Conservation (phyloP, 1,284 basidiomycete genomes). For the Fomitopsis palustris region DNA sequence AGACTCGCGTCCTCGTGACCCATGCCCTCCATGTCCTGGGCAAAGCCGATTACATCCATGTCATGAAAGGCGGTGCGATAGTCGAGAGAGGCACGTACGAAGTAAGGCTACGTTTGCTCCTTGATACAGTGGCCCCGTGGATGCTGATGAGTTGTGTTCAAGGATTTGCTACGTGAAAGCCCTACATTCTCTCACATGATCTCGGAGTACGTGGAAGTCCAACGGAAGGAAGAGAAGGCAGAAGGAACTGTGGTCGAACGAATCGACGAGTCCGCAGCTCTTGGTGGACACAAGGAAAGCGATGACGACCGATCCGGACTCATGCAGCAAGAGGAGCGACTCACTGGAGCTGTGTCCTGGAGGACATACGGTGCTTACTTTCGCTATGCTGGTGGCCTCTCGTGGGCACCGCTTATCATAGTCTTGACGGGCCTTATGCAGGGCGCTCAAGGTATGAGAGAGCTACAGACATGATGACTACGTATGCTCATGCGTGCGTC, state of each 20-base stretch:
- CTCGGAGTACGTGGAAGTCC: conserved; percentile 53
- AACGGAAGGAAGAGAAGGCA: conserved; percentile 30
- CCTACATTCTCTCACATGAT: conserved; percentile 56
- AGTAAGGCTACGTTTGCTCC: conserved; percentile 26
- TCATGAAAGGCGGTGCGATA: conserved; percentile 68
- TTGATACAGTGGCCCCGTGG: neutral
- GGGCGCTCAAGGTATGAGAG: conserved; percentile 24
- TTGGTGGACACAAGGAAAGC: conserved; percentile 10
- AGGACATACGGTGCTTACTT: conserved; percentile 38
- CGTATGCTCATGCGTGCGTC: neutral
- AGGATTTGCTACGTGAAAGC: conserved; percentile 52
- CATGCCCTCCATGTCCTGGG: conserved; percentile 75
- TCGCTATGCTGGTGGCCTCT: conserved; percentile 44
- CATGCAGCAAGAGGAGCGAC: conserved; percentile 36
- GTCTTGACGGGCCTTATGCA: conserved; percentile 24
- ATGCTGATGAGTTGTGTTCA: neutral
- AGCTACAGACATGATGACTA: neutral
- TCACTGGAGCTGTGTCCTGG: conserved; percentile 29
- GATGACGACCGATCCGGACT: conserved; percentile 12
- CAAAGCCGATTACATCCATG: conserved; percentile 65
- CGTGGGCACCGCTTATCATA: conserved; percentile 38
- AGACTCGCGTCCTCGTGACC: conserved; percentile 76
- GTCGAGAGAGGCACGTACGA: conserved; percentile 62
- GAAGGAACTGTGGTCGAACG: conserved; percentile 17
- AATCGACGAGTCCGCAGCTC: conserved; percentile 18